Evolutionary conservation across 345 rosid genomes (phyloP), one percentile per base, ranked within the genome.

Genomic region (Sisymbrium altissimum): DNA sequence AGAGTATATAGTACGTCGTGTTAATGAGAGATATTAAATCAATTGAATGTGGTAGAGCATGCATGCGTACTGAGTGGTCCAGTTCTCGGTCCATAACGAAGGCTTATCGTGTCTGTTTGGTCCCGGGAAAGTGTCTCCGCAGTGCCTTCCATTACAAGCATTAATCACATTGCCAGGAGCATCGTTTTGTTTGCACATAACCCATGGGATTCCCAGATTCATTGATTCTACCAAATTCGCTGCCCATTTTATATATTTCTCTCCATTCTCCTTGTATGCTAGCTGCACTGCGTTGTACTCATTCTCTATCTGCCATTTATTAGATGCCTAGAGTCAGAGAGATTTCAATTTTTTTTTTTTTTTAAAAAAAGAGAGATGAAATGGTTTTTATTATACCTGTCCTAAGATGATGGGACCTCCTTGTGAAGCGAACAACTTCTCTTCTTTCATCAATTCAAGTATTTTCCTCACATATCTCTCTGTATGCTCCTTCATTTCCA

Each of bases 111-210:
- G 89, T 45, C 8, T 82, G 75, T 95, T 95, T 10, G 98, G 99
- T 55, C 99, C 98, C 2, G 76, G 70, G 81, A 89, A 96, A 21
- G 99, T 92, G 66, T 96, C 98, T 2, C 97, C 99, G 11, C 99
- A 95, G 57, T 92, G 91, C 82, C 97, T 86, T 80, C 99, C 99
- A 38, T 95, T 95, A 88, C 99, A 95, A 3, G 97, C 76, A 59
- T 95, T 90, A 72, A 95, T 94, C 92, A 50, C 8, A 50, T 11
- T 93, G 73, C 64, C 93, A 59, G 98, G 97, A 74, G 99, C 97
- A 78, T 90, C 90, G 27, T 52, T 77, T 74, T 92, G 96, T 84
- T 92, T 87, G 84, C 98, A 90, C 98, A 95, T 90, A 52, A 86
- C 72, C 99, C 99, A 95, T 39, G 99, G 99, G 33, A 95, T 86